Evolutionary conservation across 805 yeast species (phyloP).

Genomic region (Monosporozyma siamensis): DNA sequence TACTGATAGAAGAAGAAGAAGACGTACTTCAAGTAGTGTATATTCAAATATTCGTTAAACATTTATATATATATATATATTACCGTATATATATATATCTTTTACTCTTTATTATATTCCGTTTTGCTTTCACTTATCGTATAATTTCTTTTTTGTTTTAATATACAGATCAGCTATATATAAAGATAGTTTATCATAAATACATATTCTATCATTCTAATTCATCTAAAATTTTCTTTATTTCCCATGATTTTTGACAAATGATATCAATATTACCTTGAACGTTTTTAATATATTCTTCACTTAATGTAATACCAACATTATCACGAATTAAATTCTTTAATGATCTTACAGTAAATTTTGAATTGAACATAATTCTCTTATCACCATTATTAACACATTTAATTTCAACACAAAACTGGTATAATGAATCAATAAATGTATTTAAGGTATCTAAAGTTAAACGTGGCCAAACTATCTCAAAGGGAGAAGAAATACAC

Average conservation of each 20-base stretch:
- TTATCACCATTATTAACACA: constrained; percentile 19
- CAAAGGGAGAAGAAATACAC: constrained; percentile 56
- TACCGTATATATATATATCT: too few relatives aligned
- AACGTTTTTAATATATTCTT: constrained; percentile 25
- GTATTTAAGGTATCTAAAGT: constrained; percentile 4
- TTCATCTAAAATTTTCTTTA: constrained; percentile 22
- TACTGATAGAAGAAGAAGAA: constrained; percentile 2
- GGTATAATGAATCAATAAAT: constrained; percentile 17
- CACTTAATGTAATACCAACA: constrained; percentile 31
- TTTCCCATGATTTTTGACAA: constrained; percentile 21
- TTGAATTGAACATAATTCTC: constrained; percentile 8
- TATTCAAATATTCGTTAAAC: constrained; percentile 2
- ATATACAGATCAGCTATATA: background rate
- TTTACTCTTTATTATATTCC: too few relatives aligned
- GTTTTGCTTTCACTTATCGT: background rate
- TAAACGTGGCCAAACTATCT: constrained; percentile 38
- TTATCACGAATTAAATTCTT: constrained; percentile 28
- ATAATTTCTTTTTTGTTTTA: background rate
- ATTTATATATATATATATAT: too few relatives aligned
- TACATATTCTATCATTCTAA: constrained; percentile 9
- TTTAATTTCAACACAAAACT: constrained; percentile 15
- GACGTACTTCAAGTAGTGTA: constrained; percentile 8
- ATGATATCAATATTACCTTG: constrained; percentile 25
- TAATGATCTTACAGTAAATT: constrained; percentile 18
- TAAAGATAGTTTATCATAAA: background rate